These are phyloP conservation scores for Pseudocercospora fuligena DNA, from an alignment of 2,329 filamentous ascomycete genomes.

Conservation along the genomic window DNA sequence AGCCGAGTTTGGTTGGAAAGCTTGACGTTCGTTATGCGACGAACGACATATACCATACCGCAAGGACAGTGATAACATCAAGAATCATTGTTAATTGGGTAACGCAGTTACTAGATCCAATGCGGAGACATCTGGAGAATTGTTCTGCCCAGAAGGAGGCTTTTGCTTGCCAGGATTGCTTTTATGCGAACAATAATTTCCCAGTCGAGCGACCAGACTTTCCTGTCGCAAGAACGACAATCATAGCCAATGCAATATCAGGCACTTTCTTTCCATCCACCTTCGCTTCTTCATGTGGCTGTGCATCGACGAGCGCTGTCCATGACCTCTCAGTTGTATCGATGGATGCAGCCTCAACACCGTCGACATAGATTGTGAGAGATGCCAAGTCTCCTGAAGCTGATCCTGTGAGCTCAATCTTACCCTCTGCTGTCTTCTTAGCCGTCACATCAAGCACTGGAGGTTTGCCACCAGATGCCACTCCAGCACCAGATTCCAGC, in stretches of 20 bases:
- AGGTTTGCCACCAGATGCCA: background rate
- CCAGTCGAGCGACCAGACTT: conserved; percentile 2
- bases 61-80: no score
- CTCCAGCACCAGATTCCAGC: background rate
- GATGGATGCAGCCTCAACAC: background rate
- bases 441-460: background rate
- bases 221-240: background rate
- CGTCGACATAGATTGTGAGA: conserved; percentile 4
- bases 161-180: background rate
- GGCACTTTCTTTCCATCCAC: conserved; percentile 8
- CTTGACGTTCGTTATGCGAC: no score
- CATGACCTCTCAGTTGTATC: background rate
- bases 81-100: no score
- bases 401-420: background rate
- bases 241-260: conserved; percentile 8
- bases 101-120: background rate
- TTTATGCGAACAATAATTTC: background rate
- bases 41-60: no score
- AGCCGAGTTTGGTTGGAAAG: no score
- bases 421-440: background rate
- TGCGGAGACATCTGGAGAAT: background rate
- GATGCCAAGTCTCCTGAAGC: background rate
- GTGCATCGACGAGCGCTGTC: background rate
- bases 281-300: conserved; percentile 12
- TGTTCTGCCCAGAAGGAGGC: no score